phyloP scores from a whole-genome alignment of 192 early-diverging fungal genomes.

The Backusella mclennaniae region DNA sequence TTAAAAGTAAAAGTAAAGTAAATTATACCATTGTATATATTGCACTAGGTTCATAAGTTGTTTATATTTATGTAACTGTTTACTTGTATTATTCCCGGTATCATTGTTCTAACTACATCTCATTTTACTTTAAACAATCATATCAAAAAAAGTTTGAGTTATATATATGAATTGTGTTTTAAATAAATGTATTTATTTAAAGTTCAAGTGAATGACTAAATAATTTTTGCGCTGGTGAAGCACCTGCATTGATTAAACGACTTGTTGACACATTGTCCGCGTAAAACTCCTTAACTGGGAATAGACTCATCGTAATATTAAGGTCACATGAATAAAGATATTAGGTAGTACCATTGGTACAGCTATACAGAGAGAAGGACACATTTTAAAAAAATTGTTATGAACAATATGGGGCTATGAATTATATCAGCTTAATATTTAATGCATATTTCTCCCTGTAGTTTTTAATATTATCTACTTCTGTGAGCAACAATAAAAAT shows the following conservation, averaged over 20 bases:
- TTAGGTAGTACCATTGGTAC: background rate
- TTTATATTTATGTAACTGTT: no score
- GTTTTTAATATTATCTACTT: no score
- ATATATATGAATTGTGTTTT: no score
- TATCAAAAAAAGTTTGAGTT: no score
- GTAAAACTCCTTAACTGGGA: background rate
- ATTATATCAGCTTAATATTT: background rate
- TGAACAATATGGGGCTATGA: background rate
- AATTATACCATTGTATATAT: no score
- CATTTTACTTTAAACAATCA: no score
- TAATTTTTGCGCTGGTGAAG: background rate
- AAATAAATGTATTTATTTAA: no score
- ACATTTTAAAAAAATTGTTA: background rate
- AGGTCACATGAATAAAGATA: background rate
- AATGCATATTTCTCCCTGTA: no score
- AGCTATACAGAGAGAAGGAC: background rate
- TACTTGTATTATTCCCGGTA: no score
- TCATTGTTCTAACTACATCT: no score
- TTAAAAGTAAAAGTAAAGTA: background rate
- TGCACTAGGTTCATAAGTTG: no score
- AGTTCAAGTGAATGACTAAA: background rate
- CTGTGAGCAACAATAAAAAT: no score
- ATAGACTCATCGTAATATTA: background rate
- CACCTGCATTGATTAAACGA: background rate
- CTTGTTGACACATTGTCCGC: background rate